Base-by-base conservation (phyloP, 2,329 filamentous ascomycete species). In the Colletotrichum chrysophilum region DNA sequence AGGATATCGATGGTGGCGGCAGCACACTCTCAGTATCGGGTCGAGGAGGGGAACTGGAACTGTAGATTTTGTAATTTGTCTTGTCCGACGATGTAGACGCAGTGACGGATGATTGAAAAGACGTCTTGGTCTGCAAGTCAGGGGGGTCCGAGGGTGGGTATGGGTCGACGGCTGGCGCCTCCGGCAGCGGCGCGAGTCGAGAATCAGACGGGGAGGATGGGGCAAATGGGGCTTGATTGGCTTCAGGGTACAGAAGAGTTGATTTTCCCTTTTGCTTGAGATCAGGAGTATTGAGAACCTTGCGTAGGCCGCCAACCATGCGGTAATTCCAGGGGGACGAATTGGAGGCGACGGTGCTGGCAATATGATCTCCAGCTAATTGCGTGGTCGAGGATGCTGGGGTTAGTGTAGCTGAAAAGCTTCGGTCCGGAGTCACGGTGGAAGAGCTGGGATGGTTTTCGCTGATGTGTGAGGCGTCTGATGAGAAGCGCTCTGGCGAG, bases 41-140 rank as follows among this genome's bases (percentile, higher is more conserved):
- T 72, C 77, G 76, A 4, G 81, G 81, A 48, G 87, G 85, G 26
- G 88, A 87, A 79, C 87, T 89, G 73, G 86, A 86, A 43, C 83
- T 86, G 78, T 91, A 88, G 24, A 90, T 84, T 79, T 90, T 88
- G 86, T 90, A 90, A 79, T 92, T 91, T 61, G 88, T 86, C n/a
- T 84, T 86, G 56, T 90, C 88, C 18, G 88, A 89, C 4, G 85
- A 76, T 6, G 88, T 89, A 16, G 89, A 88, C n/a, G 67, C 74
- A 62, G 83, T 79, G 70, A 82, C 79, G 66, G 81, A 80, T 7
- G 84, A 83, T 28, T 78, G 74, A n/a, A 79, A 78, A 9, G 76
- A 81, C 14, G 26, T 77, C 77, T 79, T 83, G 78, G 72, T 78
- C 21, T 76, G 66, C 65, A 78, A 62, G 30, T 74, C 70, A 66